Evolutionary conservation across 2,329 filamentous ascomycete species (phyloP), one percentile per base, ranked within the genome.

Genomic region (Orbilia javanica): DNA sequence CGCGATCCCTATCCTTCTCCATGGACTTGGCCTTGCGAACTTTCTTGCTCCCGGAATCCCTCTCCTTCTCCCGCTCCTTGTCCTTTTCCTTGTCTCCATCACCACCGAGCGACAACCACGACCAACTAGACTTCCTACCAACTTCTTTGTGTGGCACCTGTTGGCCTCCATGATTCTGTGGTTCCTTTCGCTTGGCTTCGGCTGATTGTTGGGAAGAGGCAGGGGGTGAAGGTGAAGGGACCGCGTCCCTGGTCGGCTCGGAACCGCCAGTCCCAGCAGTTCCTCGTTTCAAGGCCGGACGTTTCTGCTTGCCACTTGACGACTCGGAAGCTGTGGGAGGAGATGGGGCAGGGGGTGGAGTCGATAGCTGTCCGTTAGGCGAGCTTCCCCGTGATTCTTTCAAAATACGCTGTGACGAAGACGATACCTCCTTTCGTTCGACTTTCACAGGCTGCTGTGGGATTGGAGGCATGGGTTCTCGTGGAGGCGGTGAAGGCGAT

Each of bases 91-190:
- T 82, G 29, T 82, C 80, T 50, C 79, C 79, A 31, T 79, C 80
- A 63, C 88, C 87, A 44, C 88, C 88, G 34, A 94, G 50, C 10
- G 73, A 88, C 81, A 96, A 89, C 92, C 93, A 92, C 83, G 90
- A 89, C 83, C 89, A 93, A 77, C 91, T 92, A 10, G 93, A 94
- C 83, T 96, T 97, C 77, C 91, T 89, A 25, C 87, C 87, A 63
- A 87, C 87, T 53, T 93, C 90, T 1, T 90, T 90, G 3, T 94
- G 91, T 82, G 92, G 93, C 81, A 87, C 86, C 52, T 72, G 52
- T 34, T 50, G 42, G 15, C 18, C 20, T 31, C 55, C 62, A 48
- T 73, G 42, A 36, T 18, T 55, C n/a, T 55, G 39, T 13, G 20
- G 3, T 13, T 73, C 74, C n/a, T 72, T 73, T 50, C 74, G 62